These are phyloP conservation scores for Epichloe baconii DNA, from an alignment of 2,329 filamentous ascomycete genomes.

Conservation along the genomic window DNA sequence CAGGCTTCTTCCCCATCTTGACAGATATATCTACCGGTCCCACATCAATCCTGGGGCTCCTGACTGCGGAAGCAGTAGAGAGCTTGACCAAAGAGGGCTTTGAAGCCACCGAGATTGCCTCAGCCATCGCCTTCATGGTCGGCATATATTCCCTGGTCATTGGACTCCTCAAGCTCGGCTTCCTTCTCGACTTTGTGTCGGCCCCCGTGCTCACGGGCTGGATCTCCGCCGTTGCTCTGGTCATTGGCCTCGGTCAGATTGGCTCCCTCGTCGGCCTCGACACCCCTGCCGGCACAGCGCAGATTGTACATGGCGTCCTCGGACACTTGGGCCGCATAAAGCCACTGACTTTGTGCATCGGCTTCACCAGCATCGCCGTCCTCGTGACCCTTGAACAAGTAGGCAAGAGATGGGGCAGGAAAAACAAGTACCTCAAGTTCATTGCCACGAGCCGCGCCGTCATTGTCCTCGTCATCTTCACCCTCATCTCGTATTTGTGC, in stretches of 20 bases:
- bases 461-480: constrained; percentile 47
- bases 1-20: neutral
- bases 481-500: constrained; percentile 48
- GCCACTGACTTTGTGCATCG: constrained; percentile 45
- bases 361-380: constrained; percentile 42
- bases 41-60: constrained; percentile 49
- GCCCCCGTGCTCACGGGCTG: constrained; percentile 51
- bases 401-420: constrained; percentile 45
- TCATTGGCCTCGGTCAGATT: constrained; percentile 53
- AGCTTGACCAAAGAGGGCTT: constrained; percentile 37
- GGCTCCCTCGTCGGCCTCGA: constrained; percentile 45
- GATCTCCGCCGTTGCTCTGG: constrained; percentile 52
- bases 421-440: constrained; percentile 44
- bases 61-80: constrained; percentile 47
- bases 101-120: constrained; percentile 40
- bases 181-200: constrained; percentile 53
- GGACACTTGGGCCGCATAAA: constrained; percentile 41
- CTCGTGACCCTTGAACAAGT: constrained; percentile 43
- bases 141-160: constrained; percentile 46
- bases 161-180: constrained; percentile 49
- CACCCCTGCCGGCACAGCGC: constrained; percentile 38
- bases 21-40: constrained; percentile 49
- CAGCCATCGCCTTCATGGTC: constrained; percentile 49
- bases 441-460: constrained; percentile 47
- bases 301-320: constrained; percentile 46